A percentile compares a stretch with the other conserved stretches of the same genome.
phyloP scores from a whole-genome alignment of 2,329 filamentous ascomycete genomes.

The Nigrospora oryzae region DNA sequence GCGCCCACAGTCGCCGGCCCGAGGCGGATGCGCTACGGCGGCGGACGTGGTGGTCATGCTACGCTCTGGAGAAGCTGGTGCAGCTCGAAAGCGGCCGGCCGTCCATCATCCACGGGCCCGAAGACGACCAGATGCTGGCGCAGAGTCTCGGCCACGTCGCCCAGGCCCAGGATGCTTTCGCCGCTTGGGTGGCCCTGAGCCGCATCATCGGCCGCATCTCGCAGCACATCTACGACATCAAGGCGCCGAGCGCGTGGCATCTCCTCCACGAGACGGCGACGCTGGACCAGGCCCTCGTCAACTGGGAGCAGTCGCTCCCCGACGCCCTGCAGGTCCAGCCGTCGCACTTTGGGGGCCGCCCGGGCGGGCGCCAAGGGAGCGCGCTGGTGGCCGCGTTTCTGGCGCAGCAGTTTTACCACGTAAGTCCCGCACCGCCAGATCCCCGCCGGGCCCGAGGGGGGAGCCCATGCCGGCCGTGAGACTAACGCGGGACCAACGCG shows the following conservation, averaged over 20 bases:
- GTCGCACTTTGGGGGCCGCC: not conserved
- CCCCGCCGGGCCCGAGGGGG: not conserved
- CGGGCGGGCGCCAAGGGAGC: not conserved
- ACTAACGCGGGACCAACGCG: not conserved
- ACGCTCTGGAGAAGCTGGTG: conserved; percentile 13
- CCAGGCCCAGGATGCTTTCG: conserved; percentile 4
- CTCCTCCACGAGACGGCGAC: conserved; percentile 2
- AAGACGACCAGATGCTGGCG: conserved; percentile 3
- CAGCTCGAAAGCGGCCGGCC: conserved; percentile 15
- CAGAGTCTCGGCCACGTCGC: not conserved
- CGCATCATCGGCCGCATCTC: conserved; percentile 8
- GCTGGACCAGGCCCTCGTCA: conserved; percentile 8
- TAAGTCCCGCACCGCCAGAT: not conserved
- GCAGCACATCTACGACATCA: conserved; percentile 7
- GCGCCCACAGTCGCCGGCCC: not conserved
- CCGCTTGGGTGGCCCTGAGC: conserved; percentile 7
- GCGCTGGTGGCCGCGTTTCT: not conserved
- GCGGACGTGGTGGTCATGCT: conserved; percentile 11
- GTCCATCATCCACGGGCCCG: conserved; percentile 10
- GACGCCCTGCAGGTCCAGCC: conserved; percentile 3
- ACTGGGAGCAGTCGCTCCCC: conserved; percentile 8
- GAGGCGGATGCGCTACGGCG: not conserved
- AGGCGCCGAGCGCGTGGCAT: conserved; percentile 1
- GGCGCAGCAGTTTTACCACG: conserved; percentile 4
- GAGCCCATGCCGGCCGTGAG: not conserved